phyloP scores from a whole-genome alignment of 768 basidiomycete genomes.

The Nidularia sp. region DNA sequence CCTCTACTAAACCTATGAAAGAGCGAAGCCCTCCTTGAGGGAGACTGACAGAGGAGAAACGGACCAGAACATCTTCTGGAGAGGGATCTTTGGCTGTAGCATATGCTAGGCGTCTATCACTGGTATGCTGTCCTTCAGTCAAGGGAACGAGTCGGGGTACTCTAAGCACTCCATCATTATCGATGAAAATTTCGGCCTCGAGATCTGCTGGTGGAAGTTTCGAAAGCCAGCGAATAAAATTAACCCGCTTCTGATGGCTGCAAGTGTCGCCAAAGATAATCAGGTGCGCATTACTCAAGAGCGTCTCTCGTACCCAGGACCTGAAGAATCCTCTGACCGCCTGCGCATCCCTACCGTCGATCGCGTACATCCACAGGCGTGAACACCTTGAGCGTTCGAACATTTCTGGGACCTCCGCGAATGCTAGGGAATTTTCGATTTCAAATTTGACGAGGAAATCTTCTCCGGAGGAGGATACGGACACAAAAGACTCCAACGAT shows the following conservation, averaged over 20 bases:
- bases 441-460: not conserved
- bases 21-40: not conserved
- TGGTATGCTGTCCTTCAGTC: too few relatives aligned
- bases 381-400: not conserved
- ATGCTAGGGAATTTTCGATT: not conserved
- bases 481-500: too few relatives aligned
- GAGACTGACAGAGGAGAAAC: not conserved
- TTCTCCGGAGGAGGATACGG: too few relatives aligned
- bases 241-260: not conserved
- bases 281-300: not conserved
- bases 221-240: not conserved
- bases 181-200: not conserved
- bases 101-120: too few relatives aligned
- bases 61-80: too few relatives aligned
- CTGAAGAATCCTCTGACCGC: slow-evolving; percentile 24
- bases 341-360: slow-evolving; percentile 21
- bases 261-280: not conserved
- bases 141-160: not conserved
- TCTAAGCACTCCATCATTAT: not conserved
- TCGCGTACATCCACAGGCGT: slow-evolving; percentile 20
- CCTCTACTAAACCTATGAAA: not conserved
- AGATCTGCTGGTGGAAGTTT: not conserved
- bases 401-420: not conserved
- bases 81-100: too few relatives aligned
- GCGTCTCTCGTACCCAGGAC: slow-evolving; percentile 19